Evolutionary conservation across 805 yeast genomes (phyloP).

Genomic region (Myxozyma udenii): DNA sequence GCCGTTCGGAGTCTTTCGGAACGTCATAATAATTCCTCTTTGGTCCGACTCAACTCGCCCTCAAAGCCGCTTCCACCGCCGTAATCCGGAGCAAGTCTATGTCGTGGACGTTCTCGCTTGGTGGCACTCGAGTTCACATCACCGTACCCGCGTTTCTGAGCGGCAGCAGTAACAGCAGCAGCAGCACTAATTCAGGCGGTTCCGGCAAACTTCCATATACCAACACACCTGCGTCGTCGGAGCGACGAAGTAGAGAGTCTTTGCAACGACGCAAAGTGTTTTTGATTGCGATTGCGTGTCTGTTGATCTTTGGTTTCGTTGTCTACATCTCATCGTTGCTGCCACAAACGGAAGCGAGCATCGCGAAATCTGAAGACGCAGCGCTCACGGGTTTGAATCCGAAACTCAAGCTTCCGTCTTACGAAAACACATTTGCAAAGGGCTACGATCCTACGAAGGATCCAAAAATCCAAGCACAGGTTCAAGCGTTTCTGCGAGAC

Average conservation of each 20-base stretch:
- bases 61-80: too few relatives aligned
- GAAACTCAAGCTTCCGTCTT: neutral
- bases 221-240: neutral
- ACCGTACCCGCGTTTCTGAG: neutral
- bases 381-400: neutral
- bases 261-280: neutral
- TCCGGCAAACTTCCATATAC: neutral
- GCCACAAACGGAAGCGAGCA: neutral
- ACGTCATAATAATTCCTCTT: too few relatives aligned
- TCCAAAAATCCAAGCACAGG: neutral
- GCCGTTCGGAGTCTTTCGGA: too few relatives aligned
- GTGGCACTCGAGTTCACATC: neutral
- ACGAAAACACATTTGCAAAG: neutral
- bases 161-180: neutral
- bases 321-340: neutral
- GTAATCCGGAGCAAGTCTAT: neutral
- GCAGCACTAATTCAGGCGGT: neutral
- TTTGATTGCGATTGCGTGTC: neutral
- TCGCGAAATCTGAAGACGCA: neutral
- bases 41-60: too few relatives aligned
- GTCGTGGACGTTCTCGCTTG: neutral
- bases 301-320: neutral
- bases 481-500: neutral
- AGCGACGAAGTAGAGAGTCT: neutral
- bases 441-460: conserved; percentile 1